Evolutionary conservation across 768 basidiomycete species (phyloP).

Genomic region (Leccinum arenicola): DNA sequence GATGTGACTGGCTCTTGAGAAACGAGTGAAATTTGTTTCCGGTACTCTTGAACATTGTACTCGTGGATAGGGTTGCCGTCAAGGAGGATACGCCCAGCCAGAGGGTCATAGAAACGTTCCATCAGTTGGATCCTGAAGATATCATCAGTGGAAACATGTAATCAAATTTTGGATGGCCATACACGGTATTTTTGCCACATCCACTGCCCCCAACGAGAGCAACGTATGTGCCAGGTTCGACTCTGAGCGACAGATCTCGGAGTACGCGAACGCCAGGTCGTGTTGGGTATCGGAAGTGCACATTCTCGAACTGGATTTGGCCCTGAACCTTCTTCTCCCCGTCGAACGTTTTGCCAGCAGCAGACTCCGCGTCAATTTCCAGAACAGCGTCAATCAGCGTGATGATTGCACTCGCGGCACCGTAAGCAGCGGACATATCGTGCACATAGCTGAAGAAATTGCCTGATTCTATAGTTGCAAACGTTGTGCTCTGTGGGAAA

Average conservation of each 20-base stretch:
- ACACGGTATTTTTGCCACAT: conserved; percentile 83
- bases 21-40: conserved; percentile 84
- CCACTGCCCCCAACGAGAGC: conserved; percentile 82
- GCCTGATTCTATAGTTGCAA: conserved; percentile 85
- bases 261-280: conserved; percentile 84
- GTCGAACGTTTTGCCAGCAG: conserved; percentile 55
- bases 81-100: conserved; percentile 67
- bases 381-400: conserved; percentile 69
- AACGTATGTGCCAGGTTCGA: conserved; percentile 76
- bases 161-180: conserved; percentile 25
- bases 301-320: conserved; percentile 71
- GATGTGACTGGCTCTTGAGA: conserved; percentile 71
- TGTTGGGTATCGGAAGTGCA: conserved; percentile 90
- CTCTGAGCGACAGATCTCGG: conserved; percentile 66
- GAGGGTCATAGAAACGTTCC: conserved; percentile 82
- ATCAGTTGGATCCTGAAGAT: conserved; percentile 66
- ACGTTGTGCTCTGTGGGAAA: conserved; percentile 38
- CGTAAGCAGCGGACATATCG: conserved; percentile 81
- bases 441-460: conserved; percentile 85
- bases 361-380: conserved; percentile 78
- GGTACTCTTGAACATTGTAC: conserved; percentile 82
- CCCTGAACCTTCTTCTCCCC: conserved; percentile 48
- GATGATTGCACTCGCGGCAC: conserved; percentile 74
- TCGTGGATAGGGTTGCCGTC: conserved; percentile 75
- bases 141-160: not conserved